Percentiles rank a stretch among this genome's conserved stretches.
Evolutionary conservation across 2,329 filamentous ascomycete species (phyloP).

Genomic region (Pochonia chlamydosporia): DNA sequence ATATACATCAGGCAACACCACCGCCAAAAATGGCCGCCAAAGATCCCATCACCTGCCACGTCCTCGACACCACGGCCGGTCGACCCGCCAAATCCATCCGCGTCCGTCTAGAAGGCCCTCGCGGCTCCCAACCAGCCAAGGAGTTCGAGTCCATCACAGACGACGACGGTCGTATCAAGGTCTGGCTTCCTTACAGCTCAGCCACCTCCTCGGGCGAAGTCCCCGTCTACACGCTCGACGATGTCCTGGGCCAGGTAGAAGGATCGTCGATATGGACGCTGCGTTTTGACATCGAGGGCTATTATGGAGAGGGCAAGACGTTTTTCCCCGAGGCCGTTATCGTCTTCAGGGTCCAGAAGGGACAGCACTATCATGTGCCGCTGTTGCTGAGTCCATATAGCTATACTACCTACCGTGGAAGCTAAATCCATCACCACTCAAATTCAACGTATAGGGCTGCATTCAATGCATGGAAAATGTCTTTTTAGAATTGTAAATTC

Average conservation of each 20-base stretch:
- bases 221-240: slow-evolving; percentile 51
- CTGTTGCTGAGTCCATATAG: slow-evolving; percentile 71
- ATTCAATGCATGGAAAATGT: no score
- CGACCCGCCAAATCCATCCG: slow-evolving; percentile 60
- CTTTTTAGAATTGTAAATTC: slow-evolving; percentile 2
- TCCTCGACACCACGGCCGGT: slow-evolving; percentile 76
- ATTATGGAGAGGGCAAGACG: slow-evolving; percentile 59
- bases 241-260: slow-evolving; percentile 42
- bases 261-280: slow-evolving; percentile 58
- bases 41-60: slow-evolving; percentile 77
- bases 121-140: slow-evolving; percentile 25
- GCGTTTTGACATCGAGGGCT: slow-evolving; percentile 65
- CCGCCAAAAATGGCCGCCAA: slow-evolving; percentile 25
- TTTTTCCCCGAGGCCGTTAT: slow-evolving; percentile 58
- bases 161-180: slow-evolving; percentile 66
- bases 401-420: slow-evolving; percentile 78
- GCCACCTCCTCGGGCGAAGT: slow-evolving; percentile 47
- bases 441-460: no score
- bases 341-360: slow-evolving; percentile 45
- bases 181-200: slow-evolving; percentile 58
- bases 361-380: slow-evolving; percentile 74
- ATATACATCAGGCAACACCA: no score
- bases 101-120: slow-evolving; percentile 52
- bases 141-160: slow-evolving; percentile 65
- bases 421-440: slow-evolving; percentile 35